Percentiles rank a stretch among this genome's conserved stretches.
phyloP scores from a whole-genome alignment of 805 yeast genomes.

The Naumovozyma dairenensis region DNA sequence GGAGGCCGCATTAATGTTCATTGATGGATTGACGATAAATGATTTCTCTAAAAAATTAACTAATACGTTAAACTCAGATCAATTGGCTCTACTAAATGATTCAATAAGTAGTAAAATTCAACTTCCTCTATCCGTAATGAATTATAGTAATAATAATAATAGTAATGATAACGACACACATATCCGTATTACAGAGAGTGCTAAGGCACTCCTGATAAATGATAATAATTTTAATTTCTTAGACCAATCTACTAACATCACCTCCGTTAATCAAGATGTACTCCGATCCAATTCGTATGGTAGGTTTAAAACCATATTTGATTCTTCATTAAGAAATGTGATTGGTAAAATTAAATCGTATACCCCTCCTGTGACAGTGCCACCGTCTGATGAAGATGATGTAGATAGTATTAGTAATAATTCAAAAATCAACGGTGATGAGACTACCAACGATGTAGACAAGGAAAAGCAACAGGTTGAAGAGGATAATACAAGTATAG shows the following conservation, averaged over 20 bases:
- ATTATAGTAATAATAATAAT: not conserved
- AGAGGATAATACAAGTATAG: not conserved
- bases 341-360: slow-evolving; percentile 25
- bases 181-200: not conserved
- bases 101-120: slow-evolving; percentile 16
- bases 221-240: not conserved
- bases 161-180: not conserved
- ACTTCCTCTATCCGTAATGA: slow-evolving; percentile 9
- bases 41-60: slow-evolving; percentile 18
- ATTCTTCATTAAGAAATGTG: slow-evolving; percentile 23
- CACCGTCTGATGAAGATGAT: not conserved
- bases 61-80: slow-evolving; percentile 10
- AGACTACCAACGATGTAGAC: not conserved
- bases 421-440: too few species aligned
- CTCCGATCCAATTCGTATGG: slow-evolving; percentile 19
- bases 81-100: slow-evolving; percentile 9
- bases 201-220: not conserved
- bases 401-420: not conserved
- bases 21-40: slow-evolving; percentile 20
- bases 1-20: slow-evolving; percentile 27
- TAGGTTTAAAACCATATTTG: slow-evolving; percentile 22
- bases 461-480: not conserved
- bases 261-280: not conserved
- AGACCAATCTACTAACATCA: not conserved
- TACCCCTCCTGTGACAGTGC: slow-evolving; percentile 24